phyloP scores from a whole-genome alignment of 164 flowering plant genomes.

The Tetrastigma voinierianum region DNA sequence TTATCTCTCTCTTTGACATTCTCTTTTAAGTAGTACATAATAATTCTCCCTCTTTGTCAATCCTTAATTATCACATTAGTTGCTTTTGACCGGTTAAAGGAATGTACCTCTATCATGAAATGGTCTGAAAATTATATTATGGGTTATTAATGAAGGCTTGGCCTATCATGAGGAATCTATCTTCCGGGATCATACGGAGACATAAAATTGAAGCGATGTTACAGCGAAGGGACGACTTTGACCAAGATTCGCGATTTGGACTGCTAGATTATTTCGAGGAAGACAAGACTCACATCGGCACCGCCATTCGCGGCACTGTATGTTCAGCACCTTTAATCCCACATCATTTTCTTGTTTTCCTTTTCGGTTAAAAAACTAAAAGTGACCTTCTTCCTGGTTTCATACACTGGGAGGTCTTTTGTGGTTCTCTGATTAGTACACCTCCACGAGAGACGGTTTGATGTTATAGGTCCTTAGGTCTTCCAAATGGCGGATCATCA shows the following conservation, averaged over 20 bases:
- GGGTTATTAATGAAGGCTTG: constrained; percentile 76
- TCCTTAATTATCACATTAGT: background rate
- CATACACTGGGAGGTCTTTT: too few relatives aligned
- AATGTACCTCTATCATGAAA: constrained; percentile 32
- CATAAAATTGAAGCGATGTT: constrained; percentile 69
- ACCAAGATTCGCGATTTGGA: constrained; percentile 88
- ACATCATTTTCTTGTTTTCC: background rate
- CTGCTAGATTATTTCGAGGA: constrained; percentile 66
- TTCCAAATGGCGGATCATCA: too few relatives aligned
- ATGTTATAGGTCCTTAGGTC: too few relatives aligned
- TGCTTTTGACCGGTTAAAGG: constrained; percentile 31
- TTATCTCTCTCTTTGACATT: constrained; percentile 16
- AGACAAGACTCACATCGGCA: constrained; percentile 64
- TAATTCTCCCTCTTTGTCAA: background rate
- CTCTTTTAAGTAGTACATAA: background rate
- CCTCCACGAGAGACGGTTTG: too few relatives aligned
- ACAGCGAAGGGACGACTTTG: constrained; percentile 63
- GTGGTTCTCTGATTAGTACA: too few relatives aligned
- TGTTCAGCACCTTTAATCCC: constrained; percentile 18
- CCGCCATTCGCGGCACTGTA: constrained; percentile 82
- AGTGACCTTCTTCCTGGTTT: background rate
- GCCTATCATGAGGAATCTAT: constrained; percentile 66
- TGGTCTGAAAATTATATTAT: constrained; percentile 47
- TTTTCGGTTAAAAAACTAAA: background rate
- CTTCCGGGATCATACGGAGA: constrained; percentile 71